Percentiles rank a stretch among this genome's conserved stretches.
Conservation (phyloP, 1,284 basidiomycete species). For the Apiotrichum sp. region DNA sequence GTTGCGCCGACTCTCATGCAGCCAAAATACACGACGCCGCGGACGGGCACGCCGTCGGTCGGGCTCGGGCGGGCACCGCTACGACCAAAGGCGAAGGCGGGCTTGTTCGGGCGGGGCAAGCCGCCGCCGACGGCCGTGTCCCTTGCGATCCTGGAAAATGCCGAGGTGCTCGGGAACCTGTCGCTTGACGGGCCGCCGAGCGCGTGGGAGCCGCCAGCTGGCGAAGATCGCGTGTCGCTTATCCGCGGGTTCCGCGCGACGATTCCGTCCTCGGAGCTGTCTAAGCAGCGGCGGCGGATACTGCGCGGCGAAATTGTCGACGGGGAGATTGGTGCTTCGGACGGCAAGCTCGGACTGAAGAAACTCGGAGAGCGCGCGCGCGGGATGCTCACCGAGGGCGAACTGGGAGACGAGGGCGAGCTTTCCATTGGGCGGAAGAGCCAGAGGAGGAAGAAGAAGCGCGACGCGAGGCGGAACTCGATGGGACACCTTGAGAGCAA, state of each 20-base stretch:
- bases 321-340: constrained; percentile 61
- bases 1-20: constrained; percentile 89
- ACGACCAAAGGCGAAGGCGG: too few species aligned
- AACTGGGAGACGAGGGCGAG: constrained; percentile 12
- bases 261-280: constrained; percentile 74
- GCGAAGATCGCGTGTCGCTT: constrained; percentile 43
- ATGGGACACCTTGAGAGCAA: constrained; percentile 58
- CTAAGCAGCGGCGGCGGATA: constrained; percentile 66
- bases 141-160: constrained; percentile 74
- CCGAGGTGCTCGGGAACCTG: constrained; percentile 64
- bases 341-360: constrained; percentile 64
- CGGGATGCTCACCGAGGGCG: constrained; percentile 56
- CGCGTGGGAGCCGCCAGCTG: constrained; percentile 50
- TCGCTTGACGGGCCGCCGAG: constrained; percentile 57
- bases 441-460: constrained; percentile 57
- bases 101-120: constrained; percentile 1
- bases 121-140: constrained; percentile 67
- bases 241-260: constrained; percentile 85
- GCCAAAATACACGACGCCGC: constrained; percentile 49
- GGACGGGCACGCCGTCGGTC: background rate
- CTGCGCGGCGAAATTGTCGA: constrained; percentile 54
- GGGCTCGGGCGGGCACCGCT: constrained; percentile 33
- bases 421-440: constrained; percentile 45
- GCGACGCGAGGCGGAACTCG: constrained; percentile 60
- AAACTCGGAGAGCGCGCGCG: constrained; percentile 68